phyloP scores from a whole-genome alignment of 768 basidiomycete genomes.

The Hydnomerulius pinastri region DNA sequence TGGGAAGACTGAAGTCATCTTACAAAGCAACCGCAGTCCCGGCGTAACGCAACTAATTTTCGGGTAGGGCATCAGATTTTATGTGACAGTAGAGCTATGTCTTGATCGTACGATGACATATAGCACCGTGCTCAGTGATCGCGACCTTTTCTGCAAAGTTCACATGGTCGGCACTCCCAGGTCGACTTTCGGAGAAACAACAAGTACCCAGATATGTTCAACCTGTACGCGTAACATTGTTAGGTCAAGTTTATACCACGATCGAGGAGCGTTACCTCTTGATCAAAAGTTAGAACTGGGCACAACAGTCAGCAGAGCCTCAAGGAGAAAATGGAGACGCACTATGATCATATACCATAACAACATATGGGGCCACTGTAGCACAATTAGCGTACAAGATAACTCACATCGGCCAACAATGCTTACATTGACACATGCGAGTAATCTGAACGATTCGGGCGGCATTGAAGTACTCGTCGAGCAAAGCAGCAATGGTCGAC shows the following conservation, averaged over 20 bases:
- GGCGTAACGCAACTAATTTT: constrained; percentile 3
- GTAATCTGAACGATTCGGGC: background rate
- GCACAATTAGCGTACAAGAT: background rate
- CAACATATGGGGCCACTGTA: background rate
- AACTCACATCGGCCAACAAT: too few relatives aligned
- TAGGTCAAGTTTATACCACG: background rate
- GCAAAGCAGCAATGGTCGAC: too few relatives aligned
- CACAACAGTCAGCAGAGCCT: background rate
- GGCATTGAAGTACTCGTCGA: background rate
- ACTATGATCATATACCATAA: constrained; percentile 7
- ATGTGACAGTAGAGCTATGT: background rate
- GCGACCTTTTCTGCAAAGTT: background rate
- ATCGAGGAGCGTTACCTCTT: background rate
- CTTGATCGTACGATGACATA: background rate
- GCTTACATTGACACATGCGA: constrained; percentile 6
- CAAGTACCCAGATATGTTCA: constrained; percentile 4
- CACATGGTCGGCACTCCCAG: background rate
- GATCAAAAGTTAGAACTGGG: constrained; percentile 5
- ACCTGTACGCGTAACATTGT: background rate
- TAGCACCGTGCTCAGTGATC: background rate
- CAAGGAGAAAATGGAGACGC: background rate
- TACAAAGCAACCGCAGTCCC: constrained; percentile 2
- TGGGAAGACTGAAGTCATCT: background rate
- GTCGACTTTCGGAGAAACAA: background rate
- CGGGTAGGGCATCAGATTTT: background rate